Conservation (phyloP, 306 rosid genomes). For the Parietaria judaica region DNA sequence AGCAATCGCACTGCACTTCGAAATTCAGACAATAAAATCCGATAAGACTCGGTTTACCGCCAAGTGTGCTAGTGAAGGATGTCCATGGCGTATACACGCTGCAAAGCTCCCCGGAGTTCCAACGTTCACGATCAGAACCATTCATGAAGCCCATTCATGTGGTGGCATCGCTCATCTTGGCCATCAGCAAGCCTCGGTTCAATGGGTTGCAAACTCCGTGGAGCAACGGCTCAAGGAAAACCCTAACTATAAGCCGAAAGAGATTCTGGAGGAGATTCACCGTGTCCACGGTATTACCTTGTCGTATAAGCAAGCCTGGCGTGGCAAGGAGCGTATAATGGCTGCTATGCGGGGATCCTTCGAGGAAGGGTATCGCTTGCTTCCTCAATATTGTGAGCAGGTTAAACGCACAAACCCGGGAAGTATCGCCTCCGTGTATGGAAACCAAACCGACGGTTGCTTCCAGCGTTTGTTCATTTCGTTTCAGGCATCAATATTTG, state of each 20-base stretch:
- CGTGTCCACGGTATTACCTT: conserved; percentile 78
- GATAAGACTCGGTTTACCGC: conserved; percentile 90
- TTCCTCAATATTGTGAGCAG: conserved; percentile 84
- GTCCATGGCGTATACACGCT: conserved; percentile 94
- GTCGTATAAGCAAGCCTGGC: conserved; percentile 89
- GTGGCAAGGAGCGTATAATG: conserved; percentile 94
- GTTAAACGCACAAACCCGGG: conserved; percentile 68
- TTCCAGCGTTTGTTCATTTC: conserved; percentile 80
- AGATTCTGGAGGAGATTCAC: conserved; percentile 85
- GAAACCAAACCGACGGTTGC: conserved; percentile 51
- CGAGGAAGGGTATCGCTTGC: conserved; percentile 83
- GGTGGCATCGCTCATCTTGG: conserved; percentile 86
- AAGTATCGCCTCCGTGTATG: conserved; percentile 76
- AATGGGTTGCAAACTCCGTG: conserved; percentile 87
- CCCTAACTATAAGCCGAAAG: conserved; percentile 83
- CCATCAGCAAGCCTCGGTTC: conserved; percentile 90
- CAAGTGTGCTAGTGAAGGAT: conserved; percentile 76
- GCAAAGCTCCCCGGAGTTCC: conserved; percentile 94
- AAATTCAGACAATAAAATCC: conserved; percentile 81
- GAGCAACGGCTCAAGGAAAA: conserved; percentile 72
- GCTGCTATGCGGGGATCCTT: conserved; percentile 92
- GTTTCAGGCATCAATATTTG: conserved; percentile 77
- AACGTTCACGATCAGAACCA: conserved; percentile 76
- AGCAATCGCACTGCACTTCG: conserved; percentile 79
- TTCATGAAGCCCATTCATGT: conserved; percentile 61